A percentile compares a stretch with the other conserved stretches of the same genome.
Evolutionary conservation across 441 rosid species (phyloP).

Genomic region (Eutrema salsugineum): DNA sequence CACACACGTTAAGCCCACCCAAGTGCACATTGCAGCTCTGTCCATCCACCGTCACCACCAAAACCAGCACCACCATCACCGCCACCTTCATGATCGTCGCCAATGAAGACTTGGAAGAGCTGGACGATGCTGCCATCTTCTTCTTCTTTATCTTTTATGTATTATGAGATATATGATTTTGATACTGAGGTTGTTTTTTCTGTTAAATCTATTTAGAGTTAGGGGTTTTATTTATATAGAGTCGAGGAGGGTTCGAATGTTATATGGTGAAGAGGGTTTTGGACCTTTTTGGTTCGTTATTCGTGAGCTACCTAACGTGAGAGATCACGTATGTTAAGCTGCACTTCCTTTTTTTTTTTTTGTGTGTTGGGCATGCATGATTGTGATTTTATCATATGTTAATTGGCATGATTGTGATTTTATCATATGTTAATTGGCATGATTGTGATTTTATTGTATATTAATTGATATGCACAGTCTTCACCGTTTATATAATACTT

Average conservation of each 20-base stretch:
- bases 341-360: not conserved
- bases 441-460: no score
- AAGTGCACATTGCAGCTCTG: slow-evolving; percentile 30
- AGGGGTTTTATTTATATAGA: slow-evolving; percentile 13
- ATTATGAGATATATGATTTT: not conserved
- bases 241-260: not conserved
- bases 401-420: no score
- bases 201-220: not conserved
- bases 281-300: not conserved
- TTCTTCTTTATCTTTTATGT: slow-evolving; percentile 6
- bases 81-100: not conserved
- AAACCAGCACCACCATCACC: not conserved
- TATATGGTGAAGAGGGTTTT: slow-evolving; percentile 1
- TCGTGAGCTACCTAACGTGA: slow-evolving; percentile 29
- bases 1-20: slow-evolving; percentile 29
- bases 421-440: no score
- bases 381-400: not conserved
- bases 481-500: no score
- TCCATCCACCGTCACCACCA: slow-evolving; percentile 16
- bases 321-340: slow-evolving; percentile 10
- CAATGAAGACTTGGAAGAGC: slow-evolving; percentile 13
- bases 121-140: slow-evolving; percentile 4
- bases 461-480: no score
- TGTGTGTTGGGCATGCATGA: not conserved
- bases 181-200: not conserved